Base-by-base conservation (phyloP, 2,329 filamentous ascomycete genomes). In the Fusarium agapanthi region DNA sequence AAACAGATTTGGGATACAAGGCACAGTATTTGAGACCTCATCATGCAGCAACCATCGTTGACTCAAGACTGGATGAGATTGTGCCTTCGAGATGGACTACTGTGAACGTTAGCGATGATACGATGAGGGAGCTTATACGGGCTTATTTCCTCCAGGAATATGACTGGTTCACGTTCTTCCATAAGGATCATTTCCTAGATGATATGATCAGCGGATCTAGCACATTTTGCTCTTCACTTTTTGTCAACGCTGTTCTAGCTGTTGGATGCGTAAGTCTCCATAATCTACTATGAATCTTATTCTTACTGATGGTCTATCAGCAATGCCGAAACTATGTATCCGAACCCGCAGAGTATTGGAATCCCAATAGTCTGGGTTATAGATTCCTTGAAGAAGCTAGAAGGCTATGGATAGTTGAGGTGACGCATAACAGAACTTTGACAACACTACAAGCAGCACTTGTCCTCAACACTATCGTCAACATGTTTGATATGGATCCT, bases 101-200 rank as follows among this genome's bases (percentile, higher is more conserved):
- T 7, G 66, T 67, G 9, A 2, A 14, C 1, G 32, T 22, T 2
- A 32, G 18, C 2, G 34, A 67, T 14, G 14, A 24, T 7, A 41
- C 13, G 0, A 70, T 70, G 66, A 58, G 38, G 12, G 34, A 37
- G 2, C 18, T 71, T 1, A 43, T 71, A 3, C 28, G 45, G 0
- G 20, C 34, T 1, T 71, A 70, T 18, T 56, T 70, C 4, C 56
- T 70, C 5, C 51, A 70, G 16, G 66, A 66, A n/a, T 61, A 70
- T 2, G 50, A 51, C 15, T 66, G 43, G 38, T 70, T 70, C 11
- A 58, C 61, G 0, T 61, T 62, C 16, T 70, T 71, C 3, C 53
- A 70, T 2, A 71, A 66, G 20, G 67, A 66, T 18, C 30, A 41
- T 4, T 70, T 71, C 41, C 26, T 71, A 3, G 66, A 66, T 7